phyloP scores from a whole-genome alignment of 148 eudicot species.

The Rhododendron simsii region DNA sequence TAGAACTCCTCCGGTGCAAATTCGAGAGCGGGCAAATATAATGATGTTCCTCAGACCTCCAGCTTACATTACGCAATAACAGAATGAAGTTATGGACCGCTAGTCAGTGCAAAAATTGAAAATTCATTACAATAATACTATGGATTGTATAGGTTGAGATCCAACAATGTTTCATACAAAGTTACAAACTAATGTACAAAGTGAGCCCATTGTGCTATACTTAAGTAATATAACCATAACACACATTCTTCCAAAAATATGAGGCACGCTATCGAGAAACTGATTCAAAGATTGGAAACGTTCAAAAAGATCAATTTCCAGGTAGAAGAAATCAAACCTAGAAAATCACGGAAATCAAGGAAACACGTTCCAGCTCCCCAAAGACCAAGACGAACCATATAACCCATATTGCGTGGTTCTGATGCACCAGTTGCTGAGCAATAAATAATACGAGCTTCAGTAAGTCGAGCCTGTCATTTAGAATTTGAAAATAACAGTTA shows the following conservation, averaged over 20 bases:
- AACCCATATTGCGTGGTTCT: slow-evolving; percentile 97
- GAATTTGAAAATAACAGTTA: slow-evolving; percentile 22
- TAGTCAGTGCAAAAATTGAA: neutral
- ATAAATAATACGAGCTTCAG: slow-evolving; percentile 92
- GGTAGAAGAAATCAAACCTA: slow-evolving; percentile 44
- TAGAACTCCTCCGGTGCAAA: neutral
- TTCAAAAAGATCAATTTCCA: neutral
- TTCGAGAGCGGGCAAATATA: neutral
- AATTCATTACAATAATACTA: neutral
- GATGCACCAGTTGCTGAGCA: slow-evolving; percentile 99
- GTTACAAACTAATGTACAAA: neutral
- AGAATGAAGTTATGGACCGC: neutral
- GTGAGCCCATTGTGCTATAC: neutral
- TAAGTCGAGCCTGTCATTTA: slow-evolving; percentile 69
- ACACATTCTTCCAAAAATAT: neutral
- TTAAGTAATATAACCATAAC: neutral
- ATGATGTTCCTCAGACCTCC: neutral
- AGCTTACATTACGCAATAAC: neutral
- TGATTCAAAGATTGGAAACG: neutral
- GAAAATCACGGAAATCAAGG: slow-evolving; percentile 63
- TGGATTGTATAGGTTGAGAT: neutral
- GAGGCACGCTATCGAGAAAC: neutral
- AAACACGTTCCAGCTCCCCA: slow-evolving; percentile 98
- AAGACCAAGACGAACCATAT: slow-evolving; percentile 99
- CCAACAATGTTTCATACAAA: neutral